Conservation (phyloP, 129 eudicot species). For the sunflower (Helianthus annuus) region DNA sequence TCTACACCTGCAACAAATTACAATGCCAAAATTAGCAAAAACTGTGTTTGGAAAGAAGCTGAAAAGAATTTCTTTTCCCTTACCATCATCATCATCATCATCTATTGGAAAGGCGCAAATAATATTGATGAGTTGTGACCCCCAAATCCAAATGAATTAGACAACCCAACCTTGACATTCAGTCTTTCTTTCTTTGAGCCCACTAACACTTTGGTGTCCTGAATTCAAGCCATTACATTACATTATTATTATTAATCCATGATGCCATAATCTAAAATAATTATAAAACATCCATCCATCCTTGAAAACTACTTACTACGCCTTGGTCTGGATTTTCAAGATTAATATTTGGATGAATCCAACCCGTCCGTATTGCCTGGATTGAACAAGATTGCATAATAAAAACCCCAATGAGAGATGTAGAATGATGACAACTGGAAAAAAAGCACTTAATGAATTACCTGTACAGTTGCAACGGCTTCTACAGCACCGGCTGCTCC, state of each 20-base stretch:
- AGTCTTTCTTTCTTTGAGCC: conserved; percentile 81
- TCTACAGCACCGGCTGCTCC: conserved; percentile 99
- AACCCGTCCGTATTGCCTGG: conserved; percentile 95
- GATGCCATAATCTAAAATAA: conserved; percentile 1
- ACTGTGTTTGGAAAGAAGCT: not conserved
- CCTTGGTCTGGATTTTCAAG: conserved; percentile 91
- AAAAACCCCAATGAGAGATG: conserved; percentile 1
- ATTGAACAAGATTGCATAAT: conserved; percentile 36
- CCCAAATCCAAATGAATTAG: conserved; percentile 95
- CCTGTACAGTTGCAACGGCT: conserved; percentile 99
- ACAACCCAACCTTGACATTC: conserved; percentile 66
- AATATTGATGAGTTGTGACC: conserved; percentile 37
- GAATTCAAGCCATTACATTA: not conserved
- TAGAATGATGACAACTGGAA: not conserved
- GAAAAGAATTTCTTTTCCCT: not conserved
- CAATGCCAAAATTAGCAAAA: not conserved
- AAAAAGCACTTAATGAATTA: conserved; percentile 10
- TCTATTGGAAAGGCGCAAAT: conserved; percentile 16
- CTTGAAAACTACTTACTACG: conserved; percentile 66
- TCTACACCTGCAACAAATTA: not conserved
- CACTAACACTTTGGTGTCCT: conserved; percentile 73
- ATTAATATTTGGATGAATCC: conserved; percentile 95
- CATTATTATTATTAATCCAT: not conserved
- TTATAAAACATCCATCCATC: not conserved
- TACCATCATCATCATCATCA: too few relatives aligned